Evolutionary conservation across 805 yeast species (phyloP).

Genomic region (Cyberlindnera euphorbiiphila): DNA sequence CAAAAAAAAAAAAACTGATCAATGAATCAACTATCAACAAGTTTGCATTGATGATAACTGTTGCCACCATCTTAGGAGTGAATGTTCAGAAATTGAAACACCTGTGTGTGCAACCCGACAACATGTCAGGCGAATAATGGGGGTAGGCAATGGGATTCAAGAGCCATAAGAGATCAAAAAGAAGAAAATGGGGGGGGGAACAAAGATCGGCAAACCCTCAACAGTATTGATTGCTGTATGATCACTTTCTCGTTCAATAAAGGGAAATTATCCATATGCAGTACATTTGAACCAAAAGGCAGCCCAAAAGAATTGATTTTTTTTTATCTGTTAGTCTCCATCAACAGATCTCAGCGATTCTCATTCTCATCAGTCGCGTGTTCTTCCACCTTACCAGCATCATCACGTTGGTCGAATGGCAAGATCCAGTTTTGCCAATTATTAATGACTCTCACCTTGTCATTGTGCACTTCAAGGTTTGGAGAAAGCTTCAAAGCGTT

Average conservation of each 20-base stretch:
- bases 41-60: too few relatives aligned
- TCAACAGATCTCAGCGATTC: too few relatives aligned
- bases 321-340: neutral
- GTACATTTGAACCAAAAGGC: neutral
- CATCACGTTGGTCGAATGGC: conserved; percentile 44
- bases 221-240: too few relatives aligned
- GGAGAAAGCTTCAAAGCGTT: conserved; percentile 18
- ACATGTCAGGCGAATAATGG: neutral
- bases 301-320: neutral
- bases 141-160: too few relatives aligned
- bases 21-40: too few relatives aligned
- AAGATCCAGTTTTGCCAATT: conserved; percentile 69
- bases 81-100: too few relatives aligned
- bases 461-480: conserved; percentile 30
- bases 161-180: too few relatives aligned
- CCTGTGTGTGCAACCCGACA: neutral
- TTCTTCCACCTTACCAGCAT: conserved; percentile 42
- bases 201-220: too few relatives aligned
- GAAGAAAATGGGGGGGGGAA: neutral
- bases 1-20: too few relatives aligned
- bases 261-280: neutral
- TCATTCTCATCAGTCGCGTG: conserved; percentile 14
- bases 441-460: conserved; percentile 54
- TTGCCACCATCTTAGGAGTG: too few relatives aligned
- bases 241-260: too few relatives aligned